These are phyloP conservation scores for Omphalotus olearius DNA, from an alignment of 1,284 basidiomycete species.

Conservation along the genomic window DNA sequence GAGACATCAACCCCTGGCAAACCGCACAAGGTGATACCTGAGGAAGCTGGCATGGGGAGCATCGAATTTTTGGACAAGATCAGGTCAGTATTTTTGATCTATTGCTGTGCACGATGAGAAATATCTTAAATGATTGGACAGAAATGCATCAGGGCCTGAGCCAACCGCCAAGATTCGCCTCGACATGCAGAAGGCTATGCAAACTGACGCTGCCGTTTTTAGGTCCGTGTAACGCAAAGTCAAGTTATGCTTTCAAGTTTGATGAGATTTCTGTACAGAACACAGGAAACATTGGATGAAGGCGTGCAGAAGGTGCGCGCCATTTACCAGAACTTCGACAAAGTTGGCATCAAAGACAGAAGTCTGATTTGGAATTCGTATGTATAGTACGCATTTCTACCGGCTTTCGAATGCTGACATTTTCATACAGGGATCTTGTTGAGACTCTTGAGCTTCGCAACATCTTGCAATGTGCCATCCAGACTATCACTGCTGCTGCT, in stretches of 20 bases:
- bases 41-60: constrained; percentile 83
- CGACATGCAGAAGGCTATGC: constrained; percentile 99
- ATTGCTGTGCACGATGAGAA: neutral
- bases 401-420: constrained; percentile 15
- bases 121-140: constrained; percentile 17
- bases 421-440: constrained; percentile 72
- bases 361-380: constrained; percentile 99
- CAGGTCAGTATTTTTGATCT: constrained; percentile 36
- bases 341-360: constrained; percentile 95
- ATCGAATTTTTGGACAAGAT: constrained; percentile 92
- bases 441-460: constrained; percentile 98
- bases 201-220: constrained; percentile 90
- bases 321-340: constrained; percentile 85
- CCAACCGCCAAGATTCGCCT: constrained; percentile 89
- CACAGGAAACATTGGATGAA: constrained; percentile 87
- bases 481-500: constrained; percentile 94
- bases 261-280: constrained; percentile 42
- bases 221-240: constrained; percentile 39
- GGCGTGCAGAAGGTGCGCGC: constrained; percentile 85
- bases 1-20: constrained; percentile 88
- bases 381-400: constrained; percentile 16
- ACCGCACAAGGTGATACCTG: constrained; percentile 87
- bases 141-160: constrained; percentile 78
- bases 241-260: neutral
- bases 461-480: constrained; percentile 90